Base-by-base conservation (phyloP, 176 grass and related monocot genomes). In the Rhipidocladum racemiflorum region DNA sequence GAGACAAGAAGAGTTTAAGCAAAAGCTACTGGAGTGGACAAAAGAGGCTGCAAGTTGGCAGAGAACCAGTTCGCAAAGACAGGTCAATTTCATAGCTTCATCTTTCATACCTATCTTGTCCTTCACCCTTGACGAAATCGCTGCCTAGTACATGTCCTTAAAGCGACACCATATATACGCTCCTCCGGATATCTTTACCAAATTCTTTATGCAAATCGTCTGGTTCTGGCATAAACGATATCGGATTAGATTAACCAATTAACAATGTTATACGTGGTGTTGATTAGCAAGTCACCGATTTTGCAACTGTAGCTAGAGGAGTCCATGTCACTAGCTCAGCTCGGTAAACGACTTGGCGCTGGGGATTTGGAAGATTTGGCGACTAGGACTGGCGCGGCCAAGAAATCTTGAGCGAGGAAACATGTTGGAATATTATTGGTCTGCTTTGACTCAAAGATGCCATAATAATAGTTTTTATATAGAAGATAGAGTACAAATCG, bases 161-260 rank as follows among this genome's bases (percentile, higher is more conserved):
- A 87, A 81, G 85, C 50, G 85, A 81, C 85, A 12, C 21, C 51
- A 5, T 21, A 17, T 68, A 29, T 61, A 39, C 23, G 32, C 56
- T 76, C 39, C 29, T 60, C 28, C 11, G 15, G 12, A 50, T 68
- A 66, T 21, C 23, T n/a, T 61, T 76, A 29, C 23, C 9, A 65
- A 2, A 29, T 81, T 65, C 1, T 74, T 65, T 30, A 29, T 55
- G 11, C 23, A 30, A 32, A 24, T 48, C 10, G 7, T 42, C n/a
- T 17, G 6, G 9, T 20, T 38, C 3, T 60, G 36, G 36, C 7
- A 9, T 15, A 75, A 17, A 16, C 70, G 25, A 11, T 40, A 20
- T 29, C 2, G 69, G 17, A 51, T 70, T 9, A 29, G 1, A 34
- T 68, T 39, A 69, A 69, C 9, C 51, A 14, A 27, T 75, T 27